Evolutionary conservation across 305 asterid genomes (phyloP).

Genomic region (Monarda citriodora): DNA sequence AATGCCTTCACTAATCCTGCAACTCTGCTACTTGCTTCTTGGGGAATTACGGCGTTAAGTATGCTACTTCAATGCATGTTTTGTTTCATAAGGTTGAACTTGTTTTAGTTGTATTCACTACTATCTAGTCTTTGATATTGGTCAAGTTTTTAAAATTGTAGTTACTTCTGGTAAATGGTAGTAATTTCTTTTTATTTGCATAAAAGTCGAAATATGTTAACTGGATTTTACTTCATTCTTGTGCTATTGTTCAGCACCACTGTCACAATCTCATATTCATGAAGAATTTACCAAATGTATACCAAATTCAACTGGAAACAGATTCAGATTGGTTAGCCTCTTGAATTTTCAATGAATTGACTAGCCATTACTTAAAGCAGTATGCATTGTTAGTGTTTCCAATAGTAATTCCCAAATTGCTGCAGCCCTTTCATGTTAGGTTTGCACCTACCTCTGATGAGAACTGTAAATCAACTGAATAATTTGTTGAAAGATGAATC

Average conservation of each 20-base stretch:
- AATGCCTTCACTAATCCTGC: background rate
- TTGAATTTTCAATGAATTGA: background rate
- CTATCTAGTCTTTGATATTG: too few species aligned
- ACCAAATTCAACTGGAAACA: background rate
- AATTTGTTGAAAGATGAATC: constrained; percentile 2
- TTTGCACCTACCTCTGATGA: constrained; percentile 19
- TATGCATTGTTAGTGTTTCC: background rate
- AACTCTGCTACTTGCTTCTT: constrained; percentile 6
- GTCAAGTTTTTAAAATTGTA: too few species aligned
- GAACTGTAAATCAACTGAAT: background rate
- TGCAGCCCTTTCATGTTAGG: constrained; percentile 19
- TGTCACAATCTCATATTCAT: background rate
- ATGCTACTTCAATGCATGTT: background rate
- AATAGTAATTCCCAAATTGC: background rate
- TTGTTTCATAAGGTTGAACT: background rate
- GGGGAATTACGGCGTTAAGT: background rate
- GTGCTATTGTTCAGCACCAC: background rate
- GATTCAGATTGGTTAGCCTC: background rate
- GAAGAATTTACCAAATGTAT: background rate
- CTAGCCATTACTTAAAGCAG: background rate
- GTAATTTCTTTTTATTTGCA: too few species aligned
- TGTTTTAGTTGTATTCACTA: background rate
- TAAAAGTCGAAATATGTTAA: too few species aligned
- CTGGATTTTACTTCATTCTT: background rate
- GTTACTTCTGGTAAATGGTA: too few species aligned